These are phyloP conservation scores for Xylaria sp. DNA, from an alignment of 2,329 filamentous ascomycete species.

Conservation along the genomic window DNA sequence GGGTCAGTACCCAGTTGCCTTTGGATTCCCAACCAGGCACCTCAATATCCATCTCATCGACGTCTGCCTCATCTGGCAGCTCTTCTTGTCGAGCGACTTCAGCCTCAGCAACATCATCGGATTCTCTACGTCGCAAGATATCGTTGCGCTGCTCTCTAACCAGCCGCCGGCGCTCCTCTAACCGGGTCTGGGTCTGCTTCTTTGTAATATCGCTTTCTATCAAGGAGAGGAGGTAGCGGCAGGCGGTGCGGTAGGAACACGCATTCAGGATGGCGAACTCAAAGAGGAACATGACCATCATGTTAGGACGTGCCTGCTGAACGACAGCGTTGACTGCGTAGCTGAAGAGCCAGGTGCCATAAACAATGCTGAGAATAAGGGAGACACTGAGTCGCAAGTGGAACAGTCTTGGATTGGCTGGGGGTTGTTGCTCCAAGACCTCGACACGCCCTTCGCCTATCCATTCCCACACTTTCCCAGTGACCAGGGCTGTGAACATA, in stretches of 20 bases:
- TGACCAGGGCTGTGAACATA: slow-evolving; percentile 94
- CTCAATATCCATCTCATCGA: slow-evolving; percentile 94
- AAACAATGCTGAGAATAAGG: slow-evolving; percentile 79
- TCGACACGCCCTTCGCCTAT: slow-evolving; percentile 96
- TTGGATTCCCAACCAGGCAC: slow-evolving; percentile 97
- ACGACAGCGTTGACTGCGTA: slow-evolving; percentile 88
- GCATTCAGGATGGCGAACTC: slow-evolving; percentile 91
- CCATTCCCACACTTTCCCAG: slow-evolving; percentile 98
- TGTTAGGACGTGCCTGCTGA: slow-evolving; percentile 88
- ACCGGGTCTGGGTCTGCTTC: slow-evolving; percentile 75
- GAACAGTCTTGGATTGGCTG: slow-evolving; percentile 87
- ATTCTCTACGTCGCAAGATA: slow-evolving; percentile 61
- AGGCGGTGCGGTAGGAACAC: slow-evolving; percentile 80
- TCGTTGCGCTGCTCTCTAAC: slow-evolving; percentile 69
- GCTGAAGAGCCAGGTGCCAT: slow-evolving; percentile 81
- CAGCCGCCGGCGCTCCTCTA: slow-evolving; percentile 75
- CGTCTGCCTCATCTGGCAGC: slow-evolving; percentile 74
- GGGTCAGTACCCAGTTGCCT: slow-evolving; percentile 88
- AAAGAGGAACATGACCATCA: slow-evolving; percentile 99
- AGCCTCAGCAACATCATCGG: slow-evolving; percentile 59
- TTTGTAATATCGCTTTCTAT: slow-evolving; percentile 80
- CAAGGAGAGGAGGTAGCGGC: slow-evolving; percentile 82
- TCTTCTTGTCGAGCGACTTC: slow-evolving; percentile 61
- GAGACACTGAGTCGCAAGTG: slow-evolving; percentile 84
- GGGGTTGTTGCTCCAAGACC: slow-evolving; percentile 93